phyloP scores from a whole-genome alignment of 495 filamentous ascomycete genomes.

The Massariosphaeria phaeospora region DNA sequence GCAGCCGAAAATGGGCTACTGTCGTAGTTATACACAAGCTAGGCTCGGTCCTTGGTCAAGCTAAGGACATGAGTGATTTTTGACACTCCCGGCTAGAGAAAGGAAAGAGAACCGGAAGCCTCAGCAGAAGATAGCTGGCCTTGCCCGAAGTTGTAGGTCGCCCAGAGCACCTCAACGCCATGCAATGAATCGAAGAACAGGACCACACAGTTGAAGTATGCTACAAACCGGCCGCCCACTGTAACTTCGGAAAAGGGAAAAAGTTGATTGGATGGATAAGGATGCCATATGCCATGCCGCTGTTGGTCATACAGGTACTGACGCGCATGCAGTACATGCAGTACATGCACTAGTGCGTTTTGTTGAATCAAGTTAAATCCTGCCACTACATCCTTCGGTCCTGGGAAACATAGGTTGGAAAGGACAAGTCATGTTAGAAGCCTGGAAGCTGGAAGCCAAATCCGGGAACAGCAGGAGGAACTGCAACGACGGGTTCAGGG shows the following conservation, averaged over 20 bases:
- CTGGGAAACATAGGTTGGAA: not conserved
- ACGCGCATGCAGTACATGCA: not conserved
- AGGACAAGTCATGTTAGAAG: conserved; percentile 2
- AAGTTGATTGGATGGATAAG: not conserved
- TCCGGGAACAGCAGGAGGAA: conserved; percentile 57
- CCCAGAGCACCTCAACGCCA: conserved; percentile 22
- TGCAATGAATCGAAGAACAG: conserved; percentile 9
- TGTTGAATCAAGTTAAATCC: not conserved
- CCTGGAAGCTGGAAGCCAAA: conserved; percentile 60
- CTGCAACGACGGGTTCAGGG: conserved; percentile 45
- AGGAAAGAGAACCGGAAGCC: no score
- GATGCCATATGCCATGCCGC: not conserved
- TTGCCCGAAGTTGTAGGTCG: no score
- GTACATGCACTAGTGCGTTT: not conserved
- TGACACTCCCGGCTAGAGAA: no score
- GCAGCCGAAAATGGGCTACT: no score
- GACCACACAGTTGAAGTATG: not conserved
- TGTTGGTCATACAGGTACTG: not conserved
- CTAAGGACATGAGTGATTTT: no score
- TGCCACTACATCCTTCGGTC: no score
- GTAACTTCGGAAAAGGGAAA: not conserved
- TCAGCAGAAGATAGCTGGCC: no score
- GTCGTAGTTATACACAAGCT: no score
- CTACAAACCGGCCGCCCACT: not conserved
- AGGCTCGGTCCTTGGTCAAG: no score